Conservation (phyloP, 1,284 basidiomycete genomes). For the Quambalaria eucalypti region DNA sequence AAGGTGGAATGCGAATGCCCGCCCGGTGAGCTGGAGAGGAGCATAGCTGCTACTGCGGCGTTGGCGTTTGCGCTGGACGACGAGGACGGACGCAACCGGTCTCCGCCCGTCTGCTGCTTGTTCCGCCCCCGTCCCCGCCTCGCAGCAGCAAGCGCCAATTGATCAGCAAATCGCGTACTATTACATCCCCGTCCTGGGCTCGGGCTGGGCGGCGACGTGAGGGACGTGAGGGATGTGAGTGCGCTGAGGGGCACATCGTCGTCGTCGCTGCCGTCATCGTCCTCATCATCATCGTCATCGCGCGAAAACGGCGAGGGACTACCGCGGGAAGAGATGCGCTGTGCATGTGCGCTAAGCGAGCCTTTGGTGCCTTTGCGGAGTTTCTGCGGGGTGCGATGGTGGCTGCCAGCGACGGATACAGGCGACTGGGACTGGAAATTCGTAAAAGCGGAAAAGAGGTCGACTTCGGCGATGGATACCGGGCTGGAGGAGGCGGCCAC, state of each 20-base stretch:
- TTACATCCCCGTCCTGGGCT: not conserved
- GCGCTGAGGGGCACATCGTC: not conserved
- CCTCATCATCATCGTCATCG: not conserved
- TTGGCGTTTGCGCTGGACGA: not conserved
- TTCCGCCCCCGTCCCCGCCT: not conserved
- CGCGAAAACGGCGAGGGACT: not conserved
- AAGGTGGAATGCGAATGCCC: no score
- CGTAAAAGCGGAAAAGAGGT: not conserved
- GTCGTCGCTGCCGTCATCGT: not conserved
- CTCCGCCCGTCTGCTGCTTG: not conserved
- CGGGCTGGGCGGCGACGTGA: not conserved
- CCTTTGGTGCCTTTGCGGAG: not conserved
- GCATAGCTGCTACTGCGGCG: not conserved
- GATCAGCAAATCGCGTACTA: no score
- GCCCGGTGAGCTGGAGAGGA: no score
- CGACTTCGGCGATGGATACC: not conserved
- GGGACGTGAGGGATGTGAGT: not conserved
- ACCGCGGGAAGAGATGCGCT: not conserved
- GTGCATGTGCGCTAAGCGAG: not conserved
- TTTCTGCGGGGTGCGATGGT: not conserved
- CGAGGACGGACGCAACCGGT: not conserved
- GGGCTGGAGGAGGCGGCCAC: constrained; percentile 6
- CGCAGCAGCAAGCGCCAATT: not conserved
- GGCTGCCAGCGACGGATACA: not conserved
- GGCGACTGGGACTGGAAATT: constrained; percentile 1